Conservation (phyloP, 2,329 filamentous ascomycete species). For the Dendrostoma leiphaemia region DNA sequence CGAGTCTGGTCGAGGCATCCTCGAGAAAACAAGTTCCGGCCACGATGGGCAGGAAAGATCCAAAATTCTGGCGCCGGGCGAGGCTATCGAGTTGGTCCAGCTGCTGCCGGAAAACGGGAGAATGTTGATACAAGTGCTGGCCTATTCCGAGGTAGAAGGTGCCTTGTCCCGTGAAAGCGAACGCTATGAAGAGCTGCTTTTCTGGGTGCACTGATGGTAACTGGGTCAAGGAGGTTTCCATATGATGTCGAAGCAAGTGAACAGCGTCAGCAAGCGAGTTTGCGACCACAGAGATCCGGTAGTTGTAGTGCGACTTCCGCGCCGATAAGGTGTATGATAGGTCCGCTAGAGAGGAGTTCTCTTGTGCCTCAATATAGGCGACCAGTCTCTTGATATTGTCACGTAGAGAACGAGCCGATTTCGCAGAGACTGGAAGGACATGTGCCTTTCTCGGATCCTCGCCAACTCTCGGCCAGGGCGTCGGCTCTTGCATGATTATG, state of each 20-base stretch:
- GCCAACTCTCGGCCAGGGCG: background rate
- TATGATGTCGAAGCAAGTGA: too few species aligned
- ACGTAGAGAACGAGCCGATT: slow-evolving; percentile 36
- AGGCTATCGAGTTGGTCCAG: slow-evolving; percentile 32
- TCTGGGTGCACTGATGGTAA: slow-evolving; percentile 21
- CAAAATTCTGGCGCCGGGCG: slow-evolving; percentile 32
- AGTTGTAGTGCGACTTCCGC: slow-evolving; percentile 33
- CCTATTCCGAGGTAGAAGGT: slow-evolving; percentile 30
- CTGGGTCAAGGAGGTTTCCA: too few species aligned
- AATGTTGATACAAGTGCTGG: slow-evolving; percentile 31
- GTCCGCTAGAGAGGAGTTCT: slow-evolving; percentile 36
- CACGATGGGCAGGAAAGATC: slow-evolving; percentile 39
- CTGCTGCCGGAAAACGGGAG: slow-evolving; percentile 31
- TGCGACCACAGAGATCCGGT: slow-evolving; percentile 28
- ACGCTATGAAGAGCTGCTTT: slow-evolving; percentile 27
- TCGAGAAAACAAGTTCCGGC: too few species aligned
- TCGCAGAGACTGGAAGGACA: slow-evolving; percentile 45
- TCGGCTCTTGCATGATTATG: background rate
- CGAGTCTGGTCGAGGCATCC: too few species aligned
- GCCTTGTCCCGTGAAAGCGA: slow-evolving; percentile 47
- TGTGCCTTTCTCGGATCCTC: slow-evolving; percentile 40
- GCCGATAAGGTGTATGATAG: slow-evolving; percentile 57
- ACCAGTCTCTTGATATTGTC: slow-evolving; percentile 36
- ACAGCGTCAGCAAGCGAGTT: slow-evolving; percentile 20
- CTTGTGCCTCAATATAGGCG: slow-evolving; percentile 37